Conservation (phyloP, 331 rosid species). For the Malus hybrid region DNA sequence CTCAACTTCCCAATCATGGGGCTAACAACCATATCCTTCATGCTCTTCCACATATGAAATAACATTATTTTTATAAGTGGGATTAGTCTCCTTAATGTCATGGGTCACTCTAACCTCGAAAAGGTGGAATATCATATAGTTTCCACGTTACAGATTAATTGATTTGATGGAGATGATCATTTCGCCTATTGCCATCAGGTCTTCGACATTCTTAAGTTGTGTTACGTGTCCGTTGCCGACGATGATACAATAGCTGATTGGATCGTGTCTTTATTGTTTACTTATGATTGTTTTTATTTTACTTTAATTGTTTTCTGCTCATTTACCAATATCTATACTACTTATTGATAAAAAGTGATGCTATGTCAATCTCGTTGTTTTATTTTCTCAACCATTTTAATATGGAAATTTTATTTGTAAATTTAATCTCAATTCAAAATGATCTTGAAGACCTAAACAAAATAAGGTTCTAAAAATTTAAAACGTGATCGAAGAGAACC, state of each 20-base stretch:
- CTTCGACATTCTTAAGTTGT: conserved; percentile 26
- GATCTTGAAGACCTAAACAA: too few species aligned
- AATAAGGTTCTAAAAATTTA: too few species aligned
- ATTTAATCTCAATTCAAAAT: too few species aligned
- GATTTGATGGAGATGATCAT: conserved; percentile 19
- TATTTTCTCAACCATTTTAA: too few species aligned
- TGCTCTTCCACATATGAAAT: conserved; percentile 22
- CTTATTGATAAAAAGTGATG: too few species aligned
- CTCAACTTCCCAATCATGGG: conserved; percentile 33
- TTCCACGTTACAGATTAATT: background rate
- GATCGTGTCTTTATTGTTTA: background rate
- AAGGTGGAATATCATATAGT: conserved; percentile 10
- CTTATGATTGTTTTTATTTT: background rate
- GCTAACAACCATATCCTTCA: conserved; percentile 30
- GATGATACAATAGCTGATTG: background rate
- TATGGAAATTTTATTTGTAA: too few species aligned
- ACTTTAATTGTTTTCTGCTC: background rate
- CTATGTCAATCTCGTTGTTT: too few species aligned
- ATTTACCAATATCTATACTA: too few species aligned
- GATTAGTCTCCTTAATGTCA: conserved; percentile 29
- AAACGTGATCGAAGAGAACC: too few species aligned
- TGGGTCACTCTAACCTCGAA: conserved; percentile 24
- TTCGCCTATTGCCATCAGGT: background rate
- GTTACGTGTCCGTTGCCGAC: conserved; percentile 33
- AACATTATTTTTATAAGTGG: conserved; percentile 16